Conservation (phyloP, 2,329 filamentous ascomycete genomes). For the Monosporascus sp. region DNA sequence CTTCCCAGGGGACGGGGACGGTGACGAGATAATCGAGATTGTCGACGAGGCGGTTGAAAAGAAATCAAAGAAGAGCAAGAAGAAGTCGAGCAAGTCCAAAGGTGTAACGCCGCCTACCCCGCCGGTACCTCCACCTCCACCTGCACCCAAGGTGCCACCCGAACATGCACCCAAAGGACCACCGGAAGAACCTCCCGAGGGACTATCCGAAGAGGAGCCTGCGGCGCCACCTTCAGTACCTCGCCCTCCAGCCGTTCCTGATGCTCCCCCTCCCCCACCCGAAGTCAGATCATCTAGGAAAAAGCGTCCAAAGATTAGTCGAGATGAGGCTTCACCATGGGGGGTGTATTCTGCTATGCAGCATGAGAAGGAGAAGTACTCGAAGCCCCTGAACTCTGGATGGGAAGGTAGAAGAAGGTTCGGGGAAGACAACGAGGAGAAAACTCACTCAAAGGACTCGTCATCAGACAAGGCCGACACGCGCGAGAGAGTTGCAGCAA, state of each 20-base stretch:
- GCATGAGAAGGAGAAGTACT: slow-evolving; percentile 48
- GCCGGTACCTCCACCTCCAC: slow-evolving; percentile 30
- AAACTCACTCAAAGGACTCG: slow-evolving; percentile 59
- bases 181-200: slow-evolving; percentile 21
- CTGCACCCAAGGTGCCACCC: slow-evolving; percentile 17
- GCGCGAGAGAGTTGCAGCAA: slow-evolving; percentile 38
- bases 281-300: slow-evolving; percentile 62
- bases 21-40: slow-evolving; percentile 44
- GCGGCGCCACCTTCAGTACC: slow-evolving; percentile 28
- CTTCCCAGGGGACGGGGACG: slow-evolving; percentile 24
- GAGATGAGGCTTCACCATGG: slow-evolving; percentile 66
- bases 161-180: background rate
- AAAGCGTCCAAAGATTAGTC: slow-evolving; percentile 71
- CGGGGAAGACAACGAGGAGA: slow-evolving; percentile 60
- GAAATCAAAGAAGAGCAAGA: slow-evolving; percentile 38
- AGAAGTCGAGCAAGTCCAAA: slow-evolving; percentile 31
- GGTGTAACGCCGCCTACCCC: slow-evolving; percentile 27
- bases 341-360: slow-evolving; percentile 63
- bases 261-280: slow-evolving; percentile 44
- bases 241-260: slow-evolving; percentile 42
- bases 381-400: slow-evolving; percentile 51
- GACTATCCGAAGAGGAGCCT: too few relatives aligned
- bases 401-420: slow-evolving; percentile 57
- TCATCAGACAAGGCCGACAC: slow-evolving; percentile 56
- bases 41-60: slow-evolving; percentile 43